These are phyloP conservation scores for Solanum tarijense DNA, from an alignment of 257 asterid species.

Conservation along the genomic window DNA sequence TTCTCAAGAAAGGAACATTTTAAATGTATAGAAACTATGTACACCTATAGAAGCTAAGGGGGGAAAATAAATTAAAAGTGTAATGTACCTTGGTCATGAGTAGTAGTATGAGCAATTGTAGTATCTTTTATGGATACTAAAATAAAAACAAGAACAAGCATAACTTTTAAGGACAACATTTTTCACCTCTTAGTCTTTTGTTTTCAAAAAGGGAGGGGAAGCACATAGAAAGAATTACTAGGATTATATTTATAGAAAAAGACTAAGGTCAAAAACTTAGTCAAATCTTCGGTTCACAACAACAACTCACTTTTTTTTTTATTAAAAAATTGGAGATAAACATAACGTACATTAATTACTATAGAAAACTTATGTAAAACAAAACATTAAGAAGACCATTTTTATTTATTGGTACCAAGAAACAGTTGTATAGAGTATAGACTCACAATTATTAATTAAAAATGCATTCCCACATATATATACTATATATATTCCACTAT, in stretches of 20 bases:
- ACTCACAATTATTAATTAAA: not conserved
- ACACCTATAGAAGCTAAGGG: not conserved
- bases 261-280: conserved; percentile 30
- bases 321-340: not conserved
- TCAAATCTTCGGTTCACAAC: conserved; percentile 37
- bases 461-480: not conserved
- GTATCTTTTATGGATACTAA: not conserved
- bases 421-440: not conserved
- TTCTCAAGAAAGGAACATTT: not conserved
- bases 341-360: not conserved
- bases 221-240: not conserved
- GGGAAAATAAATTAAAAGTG: not conserved
- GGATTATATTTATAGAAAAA: conserved; percentile 16
- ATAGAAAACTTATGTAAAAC: not conserved
- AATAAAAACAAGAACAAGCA: conserved; percentile 11
- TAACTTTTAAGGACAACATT: conserved; percentile 14
- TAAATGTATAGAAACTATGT: not conserved
- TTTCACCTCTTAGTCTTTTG: not conserved
- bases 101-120: not conserved
- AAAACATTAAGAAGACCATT: not conserved
- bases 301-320: not conserved
- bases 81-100: not conserved
- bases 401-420: not conserved
- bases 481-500: not conserved
- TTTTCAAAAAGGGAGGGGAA: not conserved